phyloP scores from a whole-genome alignment of 1,284 basidiomycete genomes.

The Ceratobasidium sp. region DNA sequence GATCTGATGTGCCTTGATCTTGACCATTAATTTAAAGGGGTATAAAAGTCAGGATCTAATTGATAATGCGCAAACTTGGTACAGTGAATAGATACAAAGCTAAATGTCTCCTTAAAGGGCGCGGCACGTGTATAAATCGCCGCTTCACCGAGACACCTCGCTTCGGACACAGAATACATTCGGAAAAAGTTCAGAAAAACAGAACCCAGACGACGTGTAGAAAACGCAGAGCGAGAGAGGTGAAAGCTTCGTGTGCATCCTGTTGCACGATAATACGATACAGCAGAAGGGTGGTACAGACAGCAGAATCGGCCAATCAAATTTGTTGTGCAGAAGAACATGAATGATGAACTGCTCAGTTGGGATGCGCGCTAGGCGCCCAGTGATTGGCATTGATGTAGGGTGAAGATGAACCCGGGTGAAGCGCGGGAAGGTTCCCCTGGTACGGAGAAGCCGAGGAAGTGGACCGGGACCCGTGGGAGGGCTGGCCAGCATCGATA shows the following conservation, averaged over 20 bases:
- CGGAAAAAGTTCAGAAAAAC: neutral
- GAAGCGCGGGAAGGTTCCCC: neutral
- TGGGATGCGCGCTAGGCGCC: conserved; percentile 5
- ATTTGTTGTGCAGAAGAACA: neutral
- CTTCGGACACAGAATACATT: conserved; percentile 21
- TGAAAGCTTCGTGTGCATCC: neutral
- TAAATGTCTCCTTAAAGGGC: conserved; percentile 30
- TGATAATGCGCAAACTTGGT: neutral
- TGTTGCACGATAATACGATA: conserved; percentile 13
- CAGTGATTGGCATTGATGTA: conserved; percentile 24
- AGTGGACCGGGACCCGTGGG: neutral
- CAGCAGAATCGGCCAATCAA: neutral
- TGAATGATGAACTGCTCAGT: neutral
- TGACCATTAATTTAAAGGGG: conserved; percentile 57
- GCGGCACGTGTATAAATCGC: conserved; percentile 47
- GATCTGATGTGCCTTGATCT: conserved; percentile 76
- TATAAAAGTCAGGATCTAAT: conserved; percentile 20
- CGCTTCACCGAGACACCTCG: conserved; percentile 24
- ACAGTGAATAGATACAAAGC: conserved; percentile 34
- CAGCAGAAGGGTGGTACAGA: conserved; percentile 12
- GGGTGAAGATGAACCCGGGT: conserved; percentile 8
- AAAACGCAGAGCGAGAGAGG: conserved; percentile 24
- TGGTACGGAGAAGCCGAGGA: conserved; percentile 17
- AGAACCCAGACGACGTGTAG: conserved; percentile 8
- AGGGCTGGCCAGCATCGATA: conserved; percentile 17